Evolutionary conservation across 805 yeast species (phyloP).

Genomic region (Teunomyces lycoperdinae): DNA sequence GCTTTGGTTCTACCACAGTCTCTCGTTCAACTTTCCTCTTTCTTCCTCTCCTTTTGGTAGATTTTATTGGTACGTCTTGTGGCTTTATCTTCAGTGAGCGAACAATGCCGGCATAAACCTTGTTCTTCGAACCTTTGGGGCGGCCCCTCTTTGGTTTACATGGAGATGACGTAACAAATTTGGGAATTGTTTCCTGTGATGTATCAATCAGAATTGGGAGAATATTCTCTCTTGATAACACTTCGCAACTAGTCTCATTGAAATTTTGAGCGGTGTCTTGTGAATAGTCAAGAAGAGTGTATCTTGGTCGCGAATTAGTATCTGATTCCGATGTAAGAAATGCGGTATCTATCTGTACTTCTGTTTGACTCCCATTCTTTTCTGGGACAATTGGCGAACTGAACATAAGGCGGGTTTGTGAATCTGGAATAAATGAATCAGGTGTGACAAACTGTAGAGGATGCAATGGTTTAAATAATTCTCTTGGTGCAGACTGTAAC

Average conservation of each 20-base stretch:
- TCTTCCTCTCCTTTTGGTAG: neutral
- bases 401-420: neutral
- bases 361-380: slow-evolving; percentile 8
- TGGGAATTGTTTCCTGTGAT: neutral
- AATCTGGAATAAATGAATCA: neutral
- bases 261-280: neutral
- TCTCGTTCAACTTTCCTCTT: neutral
- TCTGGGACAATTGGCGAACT: slow-evolving; percentile 15
- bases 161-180: neutral
- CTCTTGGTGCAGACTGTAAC: neutral
- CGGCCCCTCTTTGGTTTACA: slow-evolving; percentile 1
- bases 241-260: neutral
- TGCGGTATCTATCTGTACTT: slow-evolving; percentile 19
- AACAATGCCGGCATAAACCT: neutral
- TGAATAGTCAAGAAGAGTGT: neutral
- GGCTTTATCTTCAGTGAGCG: neutral
- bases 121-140: slow-evolving; percentile 2
- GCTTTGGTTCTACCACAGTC: neutral
- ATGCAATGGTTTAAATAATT: neutral
- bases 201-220: neutral
- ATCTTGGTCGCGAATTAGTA: neutral
- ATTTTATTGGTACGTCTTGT: neutral
- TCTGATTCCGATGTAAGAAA: slow-evolving; percentile 18
- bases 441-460: neutral
- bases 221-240: no score